These are phyloP conservation scores for Tardiomyces digboiensis DNA, from an alignment of 1,139 yeast species.

Conservation along the genomic window DNA sequence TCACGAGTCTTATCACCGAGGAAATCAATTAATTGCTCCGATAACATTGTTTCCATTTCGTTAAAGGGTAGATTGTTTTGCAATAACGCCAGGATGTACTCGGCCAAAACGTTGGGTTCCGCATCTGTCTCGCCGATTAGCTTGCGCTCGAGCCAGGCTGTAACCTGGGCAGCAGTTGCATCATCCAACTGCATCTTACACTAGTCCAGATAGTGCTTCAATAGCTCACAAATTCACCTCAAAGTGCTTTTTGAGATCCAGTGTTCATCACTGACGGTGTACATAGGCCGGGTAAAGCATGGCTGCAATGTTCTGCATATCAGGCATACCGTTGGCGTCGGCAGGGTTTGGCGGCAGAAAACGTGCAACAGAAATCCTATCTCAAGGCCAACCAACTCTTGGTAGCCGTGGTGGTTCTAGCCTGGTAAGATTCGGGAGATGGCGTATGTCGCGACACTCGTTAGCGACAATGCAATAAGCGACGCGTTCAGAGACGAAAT, in stretches of 20 bases:
- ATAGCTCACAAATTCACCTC: too few relatives aligned
- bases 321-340: too few relatives aligned
- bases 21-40: slow-evolving; percentile 30
- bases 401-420: too few relatives aligned
- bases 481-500: neutral
- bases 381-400: too few relatives aligned
- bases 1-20: slow-evolving; percentile 18
- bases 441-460: neutral
- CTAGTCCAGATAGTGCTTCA: too few relatives aligned
- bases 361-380: too few relatives aligned
- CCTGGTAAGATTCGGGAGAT: too few relatives aligned
- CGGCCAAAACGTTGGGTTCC: slow-evolving; percentile 35
- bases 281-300: too few relatives aligned
- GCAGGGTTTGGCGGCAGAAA: too few relatives aligned
- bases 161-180: neutral
- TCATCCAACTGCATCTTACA: neutral
- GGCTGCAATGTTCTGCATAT: too few relatives aligned
- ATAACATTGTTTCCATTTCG: slow-evolving; percentile 24
- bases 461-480: neutral
- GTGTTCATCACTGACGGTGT: too few relatives aligned
- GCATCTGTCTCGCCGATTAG: slow-evolving; percentile 30
- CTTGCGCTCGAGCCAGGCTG: slow-evolving; percentile 27
- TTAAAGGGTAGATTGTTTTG: slow-evolving; percentile 27
- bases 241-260: too few relatives aligned
- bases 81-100: slow-evolving; percentile 35